These are phyloP conservation scores for Gossypium ekmanianum DNA, from an alignment of 345 rosid species.

Conservation along the genomic window DNA sequence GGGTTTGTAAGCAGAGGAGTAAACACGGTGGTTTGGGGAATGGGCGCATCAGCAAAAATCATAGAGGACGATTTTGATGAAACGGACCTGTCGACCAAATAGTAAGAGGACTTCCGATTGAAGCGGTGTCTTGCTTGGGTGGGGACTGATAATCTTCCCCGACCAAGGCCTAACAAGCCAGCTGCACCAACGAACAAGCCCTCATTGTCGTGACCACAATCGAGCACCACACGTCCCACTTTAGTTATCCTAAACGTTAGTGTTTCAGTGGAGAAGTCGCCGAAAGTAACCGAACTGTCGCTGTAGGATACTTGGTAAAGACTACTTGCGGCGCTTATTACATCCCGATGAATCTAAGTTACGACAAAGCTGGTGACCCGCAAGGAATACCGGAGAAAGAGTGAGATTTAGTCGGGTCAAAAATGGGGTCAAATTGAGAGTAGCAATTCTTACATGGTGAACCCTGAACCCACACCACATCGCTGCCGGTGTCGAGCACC, in stretches of 20 bases:
- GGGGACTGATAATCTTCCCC: constrained; percentile 80
- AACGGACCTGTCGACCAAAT: constrained; percentile 83
- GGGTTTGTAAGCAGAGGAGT: constrained; percentile 77
- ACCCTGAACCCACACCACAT: constrained; percentile 92
- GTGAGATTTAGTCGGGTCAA: constrained; percentile 65
- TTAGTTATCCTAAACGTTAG: constrained; percentile 63
- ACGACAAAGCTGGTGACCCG: constrained; percentile 55
- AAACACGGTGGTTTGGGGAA: constrained; percentile 66
- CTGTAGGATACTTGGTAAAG: constrained; percentile 90
- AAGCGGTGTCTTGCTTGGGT: constrained; percentile 73
- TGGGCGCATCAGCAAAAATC: constrained; percentile 72
- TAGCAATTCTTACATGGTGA: constrained; percentile 88
- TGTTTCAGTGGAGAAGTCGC: constrained; percentile 86
- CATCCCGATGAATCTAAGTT: constrained; percentile 62
- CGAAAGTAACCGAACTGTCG: constrained; percentile 85
- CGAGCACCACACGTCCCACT: constrained; percentile 69
- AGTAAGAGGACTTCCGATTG: constrained; percentile 79
- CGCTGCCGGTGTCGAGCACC: constrained; percentile 95
- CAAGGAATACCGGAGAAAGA: constrained; percentile 64
- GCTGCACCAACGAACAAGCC: constrained; percentile 94
- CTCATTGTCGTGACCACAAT: constrained; percentile 92
- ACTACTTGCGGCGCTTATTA: constrained; percentile 46
- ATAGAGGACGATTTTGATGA: constrained; percentile 74
- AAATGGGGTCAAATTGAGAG: constrained; percentile 79
- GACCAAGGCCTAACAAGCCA: constrained; percentile 85